Conservation (phyloP, 2,329 filamentous ascomycete genomes). For the Pochonia chlamydosporia region DNA sequence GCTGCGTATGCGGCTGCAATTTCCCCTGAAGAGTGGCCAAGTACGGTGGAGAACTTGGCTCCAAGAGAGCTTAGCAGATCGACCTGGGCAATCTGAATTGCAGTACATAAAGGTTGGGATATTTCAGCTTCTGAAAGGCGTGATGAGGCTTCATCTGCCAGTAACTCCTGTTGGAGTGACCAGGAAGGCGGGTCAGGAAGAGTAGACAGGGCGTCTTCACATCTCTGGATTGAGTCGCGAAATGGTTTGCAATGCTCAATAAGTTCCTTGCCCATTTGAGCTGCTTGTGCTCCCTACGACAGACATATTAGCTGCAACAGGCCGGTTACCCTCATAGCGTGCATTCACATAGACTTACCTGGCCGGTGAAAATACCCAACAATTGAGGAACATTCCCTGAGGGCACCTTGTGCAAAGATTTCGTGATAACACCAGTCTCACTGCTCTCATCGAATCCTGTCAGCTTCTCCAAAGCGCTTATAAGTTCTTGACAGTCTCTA, state of each 20-base stretch:
- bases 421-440: background rate
- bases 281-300: too few species aligned
- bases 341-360: conserved; percentile 29
- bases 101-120: conserved; percentile 27
- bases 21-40: conserved; percentile 36
- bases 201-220: too few species aligned
- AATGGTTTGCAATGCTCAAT: too few species aligned
- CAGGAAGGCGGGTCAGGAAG: conserved; percentile 4
- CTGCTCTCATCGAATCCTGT: background rate
- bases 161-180: conserved; percentile 3
- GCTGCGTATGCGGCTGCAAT: conserved; percentile 35
- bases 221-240: too few species aligned
- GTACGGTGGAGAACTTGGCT: conserved; percentile 23
- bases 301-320: background rate
- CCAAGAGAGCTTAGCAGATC: conserved; percentile 26
- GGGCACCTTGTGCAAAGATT: background rate
- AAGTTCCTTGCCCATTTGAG: too few species aligned
- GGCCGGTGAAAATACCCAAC: conserved; percentile 26
- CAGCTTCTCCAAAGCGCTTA: too few species aligned
- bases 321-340: conserved; percentile 19
- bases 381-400: conserved; percentile 8
- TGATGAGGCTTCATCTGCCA: too few species aligned
- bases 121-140: conserved; percentile 10
- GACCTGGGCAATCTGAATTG: conserved; percentile 34
- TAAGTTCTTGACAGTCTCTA: too few species aligned